These are phyloP conservation scores for Phaeophleospora eucalypticola DNA, from an alignment of 2,329 filamentous ascomycete genomes.

Conservation along the genomic window DNA sequence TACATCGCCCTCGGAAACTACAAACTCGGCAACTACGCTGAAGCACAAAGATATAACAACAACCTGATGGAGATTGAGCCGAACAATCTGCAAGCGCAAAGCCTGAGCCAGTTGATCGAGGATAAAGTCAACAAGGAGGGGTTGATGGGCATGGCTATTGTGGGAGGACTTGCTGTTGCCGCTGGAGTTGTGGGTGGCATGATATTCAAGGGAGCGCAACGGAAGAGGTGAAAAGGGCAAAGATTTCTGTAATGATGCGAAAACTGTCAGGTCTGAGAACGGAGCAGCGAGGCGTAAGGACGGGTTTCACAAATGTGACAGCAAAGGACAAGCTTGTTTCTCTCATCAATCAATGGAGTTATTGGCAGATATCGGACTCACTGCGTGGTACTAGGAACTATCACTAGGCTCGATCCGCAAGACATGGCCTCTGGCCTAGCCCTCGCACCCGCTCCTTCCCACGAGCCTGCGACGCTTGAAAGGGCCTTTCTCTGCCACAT, in stretches of 20 bases:
- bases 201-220: constrained; percentile 65
- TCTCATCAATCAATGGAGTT: neutral
- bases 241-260: neutral
- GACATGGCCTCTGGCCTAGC: no score
- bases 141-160: constrained; percentile 87
- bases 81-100: constrained; percentile 82
- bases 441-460: no score
- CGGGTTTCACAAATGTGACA: neutral
- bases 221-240: constrained; percentile 23
- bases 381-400: no score
- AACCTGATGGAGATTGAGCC: constrained; percentile 86
- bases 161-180: constrained; percentile 86
- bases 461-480: no score
- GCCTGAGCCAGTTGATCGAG: constrained; percentile 83
- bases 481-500: no score
- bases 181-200: constrained; percentile 91
- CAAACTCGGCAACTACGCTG: constrained; percentile 96
- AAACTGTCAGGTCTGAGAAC: neutral
- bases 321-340: neutral
- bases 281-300: neutral
- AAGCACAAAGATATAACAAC: constrained; percentile 92
- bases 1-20: constrained; percentile 97
- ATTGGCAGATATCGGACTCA: no score
- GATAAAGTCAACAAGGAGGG: constrained; percentile 96
- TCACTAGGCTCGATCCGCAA: no score